Evolutionary conservation across 192 early-diverging fungal species (phyloP), one percentile per base, ranked within the genome.

Genomic region (Funneliformis mosseae): DNA sequence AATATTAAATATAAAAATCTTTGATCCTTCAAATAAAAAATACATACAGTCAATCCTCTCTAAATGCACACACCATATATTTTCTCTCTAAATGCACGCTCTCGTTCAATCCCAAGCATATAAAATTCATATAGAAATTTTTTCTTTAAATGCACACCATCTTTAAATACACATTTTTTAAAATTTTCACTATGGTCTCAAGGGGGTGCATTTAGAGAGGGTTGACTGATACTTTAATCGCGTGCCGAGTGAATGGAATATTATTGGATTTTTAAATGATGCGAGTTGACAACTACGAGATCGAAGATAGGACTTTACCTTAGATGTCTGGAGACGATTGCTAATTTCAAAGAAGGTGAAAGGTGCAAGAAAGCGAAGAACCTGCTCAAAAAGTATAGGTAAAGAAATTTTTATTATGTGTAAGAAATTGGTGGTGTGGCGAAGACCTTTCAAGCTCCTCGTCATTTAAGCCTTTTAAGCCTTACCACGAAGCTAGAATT

Each of bases 141-240:
- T n/a, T n/a, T n/a, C n/a, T n/a, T n/a, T n/a, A n/a, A n/a, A n/a
- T n/a, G n/a, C n/a, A n/a, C n/a, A n/a, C n/a, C n/a, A n/a, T n/a
- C n/a, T n/a, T n/a, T n/a, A n/a, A n/a, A n/a, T n/a, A n/a, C n/a
- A n/a, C n/a, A n/a, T n/a, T n/a, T n/a, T n/a, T n/a, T n/a, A n/a
- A n/a, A n/a, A n/a, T n/a, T n/a, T n/a, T n/a, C n/a, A n/a, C n/a
- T n/a, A n/a, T n/a, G n/a, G n/a, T n/a, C n/a, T n/a, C n/a, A n/a
- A n/a, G n/a, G n/a, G n/a, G n/a, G n/a, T n/a, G n/a, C n/a, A n/a
- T n/a, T n/a, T n/a, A n/a, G n/a, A n/a, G n/a, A n/a, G n/a, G n/a
- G n/a, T n/a, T n/a, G n/a, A n/a, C n/a, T n/a, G n/a, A 50, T 79
- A 79, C 78, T 79, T 79, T 50, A 33, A 59, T 69, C 78, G 66